Base-by-base conservation (phyloP, 768 basidiomycete genomes). In the Favolaschia claudopus region DNA sequence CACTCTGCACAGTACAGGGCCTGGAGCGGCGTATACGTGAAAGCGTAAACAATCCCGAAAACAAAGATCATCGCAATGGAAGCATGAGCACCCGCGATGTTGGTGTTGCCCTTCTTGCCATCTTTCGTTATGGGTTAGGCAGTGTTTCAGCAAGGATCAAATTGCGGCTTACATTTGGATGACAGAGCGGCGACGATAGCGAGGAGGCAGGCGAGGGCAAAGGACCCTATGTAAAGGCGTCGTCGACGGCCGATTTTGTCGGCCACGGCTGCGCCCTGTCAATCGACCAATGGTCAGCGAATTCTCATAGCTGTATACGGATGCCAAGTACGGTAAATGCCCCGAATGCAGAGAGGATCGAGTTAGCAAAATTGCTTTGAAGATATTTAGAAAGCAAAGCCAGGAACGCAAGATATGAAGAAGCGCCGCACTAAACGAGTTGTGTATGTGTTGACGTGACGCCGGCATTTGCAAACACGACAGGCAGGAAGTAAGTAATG, bases 1-100 rank as follows among this genome's bases (percentile, higher is more conserved):
- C 58, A 69, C 69, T 70, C 69, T 2, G 69, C 69, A 29, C 69
- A 70, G 28, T 70, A 70, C 13, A 70, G 49, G 10, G 69, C 69
- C 46, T 70, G 69, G 5, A 70, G 53, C 12, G 69, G 69, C 39
- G 69, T 70, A 29, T 70, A 70, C 22, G 64, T 66, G 52, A 70
- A 70, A 6, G 66, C 54, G 48, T 70, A 70, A 0, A 63, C 64
- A 31, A 70, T 63, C 1, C 69, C 69, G 42, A 70, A 70, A 3
- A 70, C 17, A 40, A 70, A 67, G 40, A 70, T 70, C 40, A 70
- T 62, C 36, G 67, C 60, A 29, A 70, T 70, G 7, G 69, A 67
- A 9, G 69, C 69, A 34, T 70, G 49, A n/a, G 69, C 67, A n/a
- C 69, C 69, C 7, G 49, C 44, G 42, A 59, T 39, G 55, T 70